A percentile compares a stretch with the other conserved stretches of the same genome.
Conservation (phyloP, 768 basidiomycete genomes). For the Leccinum variicolor region DNA sequence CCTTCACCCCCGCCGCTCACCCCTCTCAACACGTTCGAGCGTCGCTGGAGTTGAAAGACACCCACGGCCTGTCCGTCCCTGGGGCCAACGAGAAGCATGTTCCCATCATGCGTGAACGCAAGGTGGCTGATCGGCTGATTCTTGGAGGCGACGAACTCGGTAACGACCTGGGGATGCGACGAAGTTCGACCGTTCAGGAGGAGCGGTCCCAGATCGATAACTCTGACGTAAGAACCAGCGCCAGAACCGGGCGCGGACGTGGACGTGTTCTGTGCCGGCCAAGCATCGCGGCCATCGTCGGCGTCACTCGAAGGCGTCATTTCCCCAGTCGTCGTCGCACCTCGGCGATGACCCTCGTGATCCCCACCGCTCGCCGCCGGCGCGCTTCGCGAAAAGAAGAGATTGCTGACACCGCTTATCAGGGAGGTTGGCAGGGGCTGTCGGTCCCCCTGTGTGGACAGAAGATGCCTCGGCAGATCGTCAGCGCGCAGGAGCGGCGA, state of each 20-base stretch:
- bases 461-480: slow-evolving; percentile 15
- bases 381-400: slow-evolving; percentile 63
- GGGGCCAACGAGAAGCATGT: slow-evolving; percentile 44
- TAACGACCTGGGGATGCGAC: slow-evolving; percentile 32
- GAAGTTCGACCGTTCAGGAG: slow-evolving; percentile 18
- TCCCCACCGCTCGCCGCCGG: slow-evolving; percentile 39
- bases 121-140: slow-evolving; percentile 47
- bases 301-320: slow-evolving; percentile 11
- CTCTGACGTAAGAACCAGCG: slow-evolving; percentile 46
- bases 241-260: slow-evolving; percentile 6
- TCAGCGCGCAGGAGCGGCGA: slow-evolving; percentile 5
- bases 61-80: slow-evolving; percentile 54
- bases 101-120: slow-evolving; percentile 53
- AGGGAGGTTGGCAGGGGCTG: slow-evolving; percentile 12
- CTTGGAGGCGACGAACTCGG: slow-evolving; percentile 48
- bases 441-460: slow-evolving; percentile 19
- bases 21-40: slow-evolving; percentile 19
- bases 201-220: slow-evolving; percentile 52
- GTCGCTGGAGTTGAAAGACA: slow-evolving; percentile 43
- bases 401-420: slow-evolving; percentile 29
- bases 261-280: slow-evolving; percentile 1
- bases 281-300: slow-evolving; percentile 9
- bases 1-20: background rate
- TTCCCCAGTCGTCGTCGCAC: slow-evolving; percentile 5
- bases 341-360: slow-evolving; percentile 17